Base-by-base conservation (phyloP, 225 moss, liverwort and hornwort genomes). In the Sphagnum tenellum region DNA sequence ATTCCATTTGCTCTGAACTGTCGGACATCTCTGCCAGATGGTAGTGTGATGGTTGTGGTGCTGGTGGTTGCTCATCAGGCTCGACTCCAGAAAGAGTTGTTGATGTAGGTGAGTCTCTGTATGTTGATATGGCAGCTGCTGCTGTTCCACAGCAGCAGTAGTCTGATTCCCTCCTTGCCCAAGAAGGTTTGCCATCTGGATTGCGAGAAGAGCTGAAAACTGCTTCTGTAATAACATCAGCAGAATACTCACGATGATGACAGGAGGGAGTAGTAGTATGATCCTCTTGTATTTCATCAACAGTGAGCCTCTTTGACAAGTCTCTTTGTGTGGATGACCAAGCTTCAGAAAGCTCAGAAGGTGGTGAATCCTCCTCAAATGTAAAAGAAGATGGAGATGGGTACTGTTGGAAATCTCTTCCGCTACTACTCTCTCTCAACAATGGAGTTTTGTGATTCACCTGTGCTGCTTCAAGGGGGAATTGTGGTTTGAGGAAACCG, bases 341-440 rank as follows among this genome's bases (percentile, higher is more conserved):
- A 29, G 29, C 29, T 29, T 29, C 29, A 1, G 76, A 81, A 67
- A 81, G 73, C 47, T 76, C 64, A 2, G 81, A 85, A 4, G 73
- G 62, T 5, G 75, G 78, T 45, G 68, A 66, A 2, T 68, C 65
- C 9, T 57, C 75, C 11, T 75, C 29, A 29, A 29, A 71, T 2
- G 75, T 82, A 68, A 82, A 71, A n/a, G 78, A 78, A 46, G 71
- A 66, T 11, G 82, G 78, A 44, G 75, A 82, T 3, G 75, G 73
- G 51, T 56, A 68, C 45, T 66, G 68, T 7, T 58, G 73, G 60
- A 66, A 73, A 12, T 62, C 12, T 54, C 67, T 67, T 14, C 70
- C 77, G 54, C 66, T 53, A 52, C 64, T 13, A 12, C 68, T 55
- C 5, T 47, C 60, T 50, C 76, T 68, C 47, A 52, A 59, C 62